Evolutionary conservation across 2,329 filamentous ascomycete genomes (phyloP), one percentile per base, ranked within the genome.

Genomic region (Dactylella cylindrospora): DNA sequence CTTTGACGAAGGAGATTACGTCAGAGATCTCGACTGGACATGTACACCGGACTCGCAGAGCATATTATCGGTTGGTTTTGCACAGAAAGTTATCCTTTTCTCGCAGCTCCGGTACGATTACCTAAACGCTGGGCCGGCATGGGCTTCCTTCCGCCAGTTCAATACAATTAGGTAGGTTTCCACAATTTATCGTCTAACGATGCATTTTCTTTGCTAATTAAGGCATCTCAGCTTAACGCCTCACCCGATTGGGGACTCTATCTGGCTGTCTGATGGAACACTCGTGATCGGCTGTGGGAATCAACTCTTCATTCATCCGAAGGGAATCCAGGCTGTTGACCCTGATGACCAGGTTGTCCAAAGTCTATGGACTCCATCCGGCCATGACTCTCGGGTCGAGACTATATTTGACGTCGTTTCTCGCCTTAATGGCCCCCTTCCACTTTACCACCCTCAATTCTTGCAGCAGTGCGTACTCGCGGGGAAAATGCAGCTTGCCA

Each of bases 31-130:
- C 9, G 90, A 95, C 72, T 96, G 91, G 91, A 91, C 90, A 0
- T 91, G 88, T 2, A 95, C 90, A 0, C 89, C 89, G 0, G 88
- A 95, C 71, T 84, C 83, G 41, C 89, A 95, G 70, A 91, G 88
- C 1, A 90, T 96, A 51, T 77, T 96, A 15, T 88, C 90, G 0
- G 88, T 96, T n/a, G 90, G 90, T 0, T 95, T 95, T 70, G 84
- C 85, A n/a, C 87, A 90, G 66, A 83, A 86, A 53, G 85, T 96
- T 3, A 74, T 94, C 23, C 77, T 96, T 2, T 79, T 95, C 20
- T 85, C 86, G 4, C 90, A 96, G 70, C 84, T 95, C 75, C 85
- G 90, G 9, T 96, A 93, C 70, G 89, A 95, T 72, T 95, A 95
- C 70, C 77, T 95, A 13, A 89, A 90, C 68, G 85, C 88, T 62